Percentiles rank a stretch among this genome's conserved stretches.
Conservation (phyloP, 257 asterid genomes). For the Gentiana macrophylla region DNA sequence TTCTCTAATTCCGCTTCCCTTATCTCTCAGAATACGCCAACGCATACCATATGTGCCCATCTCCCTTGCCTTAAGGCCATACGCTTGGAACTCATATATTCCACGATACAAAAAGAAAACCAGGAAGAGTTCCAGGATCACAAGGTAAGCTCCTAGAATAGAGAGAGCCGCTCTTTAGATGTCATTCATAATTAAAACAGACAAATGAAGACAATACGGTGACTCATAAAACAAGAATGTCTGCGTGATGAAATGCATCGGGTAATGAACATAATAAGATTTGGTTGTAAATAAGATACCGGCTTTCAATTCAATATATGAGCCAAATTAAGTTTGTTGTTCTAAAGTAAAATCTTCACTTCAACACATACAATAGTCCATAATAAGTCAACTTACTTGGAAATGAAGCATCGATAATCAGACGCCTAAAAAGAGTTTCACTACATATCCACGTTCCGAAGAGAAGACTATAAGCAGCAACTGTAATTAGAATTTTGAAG, state of each 20-base stretch:
- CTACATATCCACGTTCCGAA: conserved; percentile 28
- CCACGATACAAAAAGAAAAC: conserved; percentile 27
- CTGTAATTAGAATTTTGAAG: conserved; percentile 7
- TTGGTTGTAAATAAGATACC: no score
- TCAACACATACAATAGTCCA: neutral
- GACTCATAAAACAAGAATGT: no score
- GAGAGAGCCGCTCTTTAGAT: no score
- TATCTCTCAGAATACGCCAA: conserved; percentile 22
- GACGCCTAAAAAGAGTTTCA: conserved; percentile 10
- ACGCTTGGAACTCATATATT: conserved; percentile 19
- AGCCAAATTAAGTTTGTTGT: no score
- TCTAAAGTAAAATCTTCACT: neutral
- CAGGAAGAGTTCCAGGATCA: conserved; percentile 30
- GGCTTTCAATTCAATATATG: no score
- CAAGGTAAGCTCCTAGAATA: conserved; percentile 21
- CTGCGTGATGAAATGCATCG: no score
- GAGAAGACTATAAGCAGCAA: conserved; percentile 20
- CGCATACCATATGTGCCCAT: conserved; percentile 27
- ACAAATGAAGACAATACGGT: no score
- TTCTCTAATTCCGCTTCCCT: conserved; percentile 25
- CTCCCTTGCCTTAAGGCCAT: conserved; percentile 2
- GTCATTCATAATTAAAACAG: neutral
- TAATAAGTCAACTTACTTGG: conserved; percentile 18
- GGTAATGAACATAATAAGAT: no score
- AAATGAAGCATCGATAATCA: conserved; percentile 21